Base-by-base conservation (phyloP, 306 rosid species). In the Trifolium fragiferum region DNA sequence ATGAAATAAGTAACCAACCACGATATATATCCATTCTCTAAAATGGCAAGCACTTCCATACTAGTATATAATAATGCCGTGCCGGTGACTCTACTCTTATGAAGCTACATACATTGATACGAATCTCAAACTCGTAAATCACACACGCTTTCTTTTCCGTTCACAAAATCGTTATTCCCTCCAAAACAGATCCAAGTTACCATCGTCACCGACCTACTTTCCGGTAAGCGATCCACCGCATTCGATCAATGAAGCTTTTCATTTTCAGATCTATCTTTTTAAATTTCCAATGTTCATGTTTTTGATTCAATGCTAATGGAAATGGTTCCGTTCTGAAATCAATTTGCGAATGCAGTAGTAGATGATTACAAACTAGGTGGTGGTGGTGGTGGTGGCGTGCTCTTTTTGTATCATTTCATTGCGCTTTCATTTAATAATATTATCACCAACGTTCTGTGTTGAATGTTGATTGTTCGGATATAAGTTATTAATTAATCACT, bases 181-280 rank as follows among this genome's bases (percentile, higher is more conserved):
- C 70, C 66, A 14, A 53, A 38, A 44, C 74, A 69, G 78, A 83
- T 78, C 83, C 10, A 38, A 47, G 41, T 67, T 51, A 72, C 61
- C 32, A 0, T 30, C 32, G 32, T 30, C 32, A 4, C 32, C 32
- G 32, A 30, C 32, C 3, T 54, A 53, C 62, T 63, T 72, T 23
- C 63, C 72, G 51, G 86, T 75, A 64, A 78, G 63, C 50, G 72
- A 83, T 75, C 74, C 81, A 55, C 73, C 51, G 21, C 32, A 59
- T 68, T 32, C 40, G 8, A 33, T 33, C 38, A 35, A 35, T 35
- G 40, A 35, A 6, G 10, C 40, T 2, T 33, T 33, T 35, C 9
- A 35, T 35, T 35, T 35, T 35, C 40, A 35, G 47, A 41, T 41
- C 46, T 35, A 35, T 35, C 40, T 55, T 14, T 80, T 44, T 44